phyloP scores from a whole-genome alignment of 768 basidiomycete species.

The Tylopilus intermedius region DNA sequence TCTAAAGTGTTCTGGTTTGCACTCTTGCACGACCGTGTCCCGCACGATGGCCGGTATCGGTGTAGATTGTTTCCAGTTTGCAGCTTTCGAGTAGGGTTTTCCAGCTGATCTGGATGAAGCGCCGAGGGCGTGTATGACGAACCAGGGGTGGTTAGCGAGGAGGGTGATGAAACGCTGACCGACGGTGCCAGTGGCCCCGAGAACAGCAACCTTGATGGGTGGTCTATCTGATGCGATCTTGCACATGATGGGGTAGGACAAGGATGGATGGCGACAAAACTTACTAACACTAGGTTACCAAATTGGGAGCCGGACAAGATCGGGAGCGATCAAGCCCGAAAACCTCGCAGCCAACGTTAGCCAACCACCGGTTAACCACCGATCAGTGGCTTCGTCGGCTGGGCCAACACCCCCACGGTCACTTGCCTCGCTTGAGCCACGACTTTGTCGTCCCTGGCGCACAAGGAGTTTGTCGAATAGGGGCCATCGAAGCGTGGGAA shows the following conservation, averaged over 20 bases:
- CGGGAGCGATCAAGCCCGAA: neutral
- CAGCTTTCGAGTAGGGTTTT: slow-evolving; percentile 66
- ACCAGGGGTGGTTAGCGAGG: slow-evolving; percentile 86
- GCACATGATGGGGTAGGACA: slow-evolving; percentile 14
- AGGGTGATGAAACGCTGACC: slow-evolving; percentile 93
- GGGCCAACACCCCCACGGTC: no score
- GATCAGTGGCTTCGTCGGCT: no score
- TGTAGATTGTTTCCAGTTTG: slow-evolving; percentile 57
- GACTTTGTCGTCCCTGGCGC: no score
- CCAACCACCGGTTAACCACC: no score
- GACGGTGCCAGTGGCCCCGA: slow-evolving; percentile 91
- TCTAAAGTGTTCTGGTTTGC: no score
- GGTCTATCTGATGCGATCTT: slow-evolving; percentile 13
- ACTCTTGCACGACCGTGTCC: no score
- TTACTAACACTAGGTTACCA: neutral
- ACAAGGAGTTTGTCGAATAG: neutral
- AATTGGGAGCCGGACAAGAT: neutral
- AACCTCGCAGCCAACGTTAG: no score
- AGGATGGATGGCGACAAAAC: neutral
- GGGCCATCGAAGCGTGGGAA: slow-evolving; percentile 18
- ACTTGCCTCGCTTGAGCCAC: no score
- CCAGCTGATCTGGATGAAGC: slow-evolving; percentile 87
- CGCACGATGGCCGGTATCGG: slow-evolving; percentile 25
- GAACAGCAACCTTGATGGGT: slow-evolving; percentile 58
- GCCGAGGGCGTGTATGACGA: slow-evolving; percentile 78